Conservation (phyloP, 1,284 basidiomycete species). For the Sparassis latifolia region DNA sequence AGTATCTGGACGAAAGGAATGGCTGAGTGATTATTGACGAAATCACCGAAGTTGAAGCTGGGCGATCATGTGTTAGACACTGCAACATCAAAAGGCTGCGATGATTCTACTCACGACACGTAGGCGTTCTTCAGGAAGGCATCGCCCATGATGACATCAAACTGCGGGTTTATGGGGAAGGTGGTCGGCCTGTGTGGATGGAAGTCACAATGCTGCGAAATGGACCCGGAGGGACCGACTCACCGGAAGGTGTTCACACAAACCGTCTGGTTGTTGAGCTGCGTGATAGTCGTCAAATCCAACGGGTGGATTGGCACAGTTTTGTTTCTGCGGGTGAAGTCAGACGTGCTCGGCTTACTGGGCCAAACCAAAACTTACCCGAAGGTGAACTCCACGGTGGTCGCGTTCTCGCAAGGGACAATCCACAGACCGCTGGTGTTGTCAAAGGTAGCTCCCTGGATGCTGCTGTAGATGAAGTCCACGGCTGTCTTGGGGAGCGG, state of each 20-base stretch:
- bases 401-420: slow-evolving; percentile 21
- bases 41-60: slow-evolving; percentile 39
- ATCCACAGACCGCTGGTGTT: slow-evolving; percentile 13
- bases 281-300: slow-evolving; percentile 17
- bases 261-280: slow-evolving; percentile 13
- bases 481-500: slow-evolving; percentile 22
- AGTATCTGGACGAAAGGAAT: slow-evolving; percentile 29
- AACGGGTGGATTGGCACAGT: slow-evolving; percentile 20
- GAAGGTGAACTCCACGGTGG: slow-evolving; percentile 20
- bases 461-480: slow-evolving; percentile 24
- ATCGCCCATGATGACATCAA: slow-evolving; percentile 33
- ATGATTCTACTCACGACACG: slow-evolving; percentile 24
- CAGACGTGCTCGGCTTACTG: no score
- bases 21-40: slow-evolving; percentile 25
- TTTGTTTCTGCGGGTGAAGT: slow-evolving; percentile 3
- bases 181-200: slow-evolving; percentile 12
- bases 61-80: neutral
- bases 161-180: slow-evolving; percentile 16
- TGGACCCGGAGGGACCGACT: neutral
- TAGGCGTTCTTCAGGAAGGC: slow-evolving; percentile 35
- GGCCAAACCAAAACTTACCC: slow-evolving; percentile 13
- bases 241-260: slow-evolving; percentile 20
- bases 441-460: slow-evolving; percentile 20
- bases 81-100: neutral
- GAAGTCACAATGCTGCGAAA: neutral